Evolutionary conservation across 306 rosid genomes (phyloP), one percentile per base, ranked within the genome.

Genomic region (Quercus mongolica): DNA sequence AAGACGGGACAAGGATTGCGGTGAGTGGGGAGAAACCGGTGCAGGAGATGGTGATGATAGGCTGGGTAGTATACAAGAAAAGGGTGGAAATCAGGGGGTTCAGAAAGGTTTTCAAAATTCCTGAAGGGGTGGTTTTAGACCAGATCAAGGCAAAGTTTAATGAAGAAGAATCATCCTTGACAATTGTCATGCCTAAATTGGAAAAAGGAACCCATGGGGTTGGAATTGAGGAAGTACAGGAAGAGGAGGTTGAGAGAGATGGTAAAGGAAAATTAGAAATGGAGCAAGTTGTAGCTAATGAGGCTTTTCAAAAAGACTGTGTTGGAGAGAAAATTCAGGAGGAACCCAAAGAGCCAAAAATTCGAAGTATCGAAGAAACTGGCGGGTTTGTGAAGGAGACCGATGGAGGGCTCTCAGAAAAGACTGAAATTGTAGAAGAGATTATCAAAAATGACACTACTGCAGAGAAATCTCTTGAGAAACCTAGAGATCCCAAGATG

Each of bases 81-180:
- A 72, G 88, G 38, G 89, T 86, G 83, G 91, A 83, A 71, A 64
- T 84, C 18, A 74, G 76, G 63, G 84, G 91, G 41, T 88, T 91
- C 75, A 82, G 52, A 20, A 93, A 89, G 78, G 89, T 82, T 55
- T 93, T 90, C 81, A 81, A 72, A 69, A 89, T 91, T 79, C 98
- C 97, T 6, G 46, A 78, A n/a, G 88, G 89, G 56, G 91, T 87
- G 65, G 76, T 79, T 84, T 87, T 91, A 88, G 93, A 86, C 71
- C 72, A 82, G 74, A 91, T 94, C 77, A 87, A 83, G 65, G 97
- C 95, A 5, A 94, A 79, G 80, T 86, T 87, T 73, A 77, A 85
- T 69, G 89, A 84, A 49, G 82, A 83, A 38, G 94, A 91, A 63
- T 85, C 89, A 31, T 59, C 35, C 35, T 84, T 94, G 74, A 86